A percentile compares a stretch with the other conserved stretches of the same genome.
Conservation (phyloP, 1,139 yeast species). For the Geotrichum aggregatum region DNA sequence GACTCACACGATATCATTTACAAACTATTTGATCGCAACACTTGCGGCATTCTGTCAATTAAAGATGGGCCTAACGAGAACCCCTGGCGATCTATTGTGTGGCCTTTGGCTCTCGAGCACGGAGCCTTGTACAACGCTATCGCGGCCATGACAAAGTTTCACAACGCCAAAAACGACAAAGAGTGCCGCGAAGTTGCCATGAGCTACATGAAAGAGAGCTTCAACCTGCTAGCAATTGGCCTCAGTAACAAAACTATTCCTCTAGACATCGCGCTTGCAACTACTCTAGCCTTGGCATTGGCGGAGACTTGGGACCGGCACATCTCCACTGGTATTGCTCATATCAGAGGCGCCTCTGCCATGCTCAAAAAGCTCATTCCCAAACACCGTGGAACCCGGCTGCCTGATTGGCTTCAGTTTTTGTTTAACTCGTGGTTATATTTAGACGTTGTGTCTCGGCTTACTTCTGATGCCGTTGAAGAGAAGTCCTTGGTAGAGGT, state of each 20-base stretch:
- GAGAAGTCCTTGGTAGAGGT: constrained; percentile 33
- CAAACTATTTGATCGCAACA: constrained; percentile 42
- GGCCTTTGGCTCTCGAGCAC: constrained; percentile 53
- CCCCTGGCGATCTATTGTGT: constrained; percentile 59
- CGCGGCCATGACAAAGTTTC: constrained; percentile 63
- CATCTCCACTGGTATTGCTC: constrained; percentile 62
- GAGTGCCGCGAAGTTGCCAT: constrained; percentile 49
- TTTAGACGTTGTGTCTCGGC: constrained; percentile 60
- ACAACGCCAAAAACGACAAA: constrained; percentile 50
- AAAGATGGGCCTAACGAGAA: constrained; percentile 61
- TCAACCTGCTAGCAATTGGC: constrained; percentile 56
- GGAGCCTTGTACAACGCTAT: constrained; percentile 58
- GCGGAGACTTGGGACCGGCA: constrained; percentile 69
- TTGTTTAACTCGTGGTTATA: constrained; percentile 63
- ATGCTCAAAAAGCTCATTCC: constrained; percentile 44
- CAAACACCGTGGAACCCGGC: constrained; percentile 21
- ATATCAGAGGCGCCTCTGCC: constrained; percentile 60
- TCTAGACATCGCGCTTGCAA: constrained; percentile 62
- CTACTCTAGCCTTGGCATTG: constrained; percentile 58
- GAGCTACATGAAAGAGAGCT: constrained; percentile 56
- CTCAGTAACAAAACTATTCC: constrained; percentile 49
- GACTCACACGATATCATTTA: constrained; percentile 32
- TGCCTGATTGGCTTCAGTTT: constrained; percentile 44
- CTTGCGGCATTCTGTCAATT: constrained; percentile 60
- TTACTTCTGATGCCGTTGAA: constrained; percentile 51